These are phyloP conservation scores for Fusarium domesticum DNA, from an alignment of 2,329 filamentous ascomycete species.

Conservation along the genomic window DNA sequence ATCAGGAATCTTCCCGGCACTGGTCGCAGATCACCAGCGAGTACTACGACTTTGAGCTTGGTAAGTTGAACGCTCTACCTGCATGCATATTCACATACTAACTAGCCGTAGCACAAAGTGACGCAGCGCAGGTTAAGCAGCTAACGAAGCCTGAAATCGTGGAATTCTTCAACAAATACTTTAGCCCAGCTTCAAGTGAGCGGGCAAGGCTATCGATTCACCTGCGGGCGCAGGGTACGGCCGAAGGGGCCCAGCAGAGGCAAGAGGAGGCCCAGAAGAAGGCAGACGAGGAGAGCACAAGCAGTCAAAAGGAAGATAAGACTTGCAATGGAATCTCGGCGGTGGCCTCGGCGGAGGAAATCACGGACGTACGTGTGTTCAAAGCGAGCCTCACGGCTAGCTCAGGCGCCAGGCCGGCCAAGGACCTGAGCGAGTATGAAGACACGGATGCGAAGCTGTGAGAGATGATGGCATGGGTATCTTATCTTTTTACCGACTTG, in stretches of 20 bases:
- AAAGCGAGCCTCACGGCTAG: conserved; percentile 74
- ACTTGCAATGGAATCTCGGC: conserved; percentile 46
- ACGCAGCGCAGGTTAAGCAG: conserved; percentile 69
- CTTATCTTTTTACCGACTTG: too few relatives aligned
- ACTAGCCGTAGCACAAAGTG: conserved; percentile 58
- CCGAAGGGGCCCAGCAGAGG: conserved; percentile 45
- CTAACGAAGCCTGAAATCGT: conserved; percentile 78
- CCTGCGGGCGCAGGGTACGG: conserved; percentile 67
- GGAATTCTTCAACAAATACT: conserved; percentile 72
- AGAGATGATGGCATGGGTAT: conserved; percentile 3
- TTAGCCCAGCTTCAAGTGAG: conserved; percentile 67
- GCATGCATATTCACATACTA: conserved; percentile 8
- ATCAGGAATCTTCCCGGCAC: conserved; percentile 76
- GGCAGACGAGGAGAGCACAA: conserved; percentile 32
- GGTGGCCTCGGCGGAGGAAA: conserved; percentile 48
- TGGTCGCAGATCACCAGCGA: conserved; percentile 85
- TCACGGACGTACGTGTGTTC: conserved; percentile 76
- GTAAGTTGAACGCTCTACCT: conserved; percentile 51
- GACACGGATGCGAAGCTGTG: conserved; percentile 80
- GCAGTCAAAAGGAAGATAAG: conserved; percentile 5
- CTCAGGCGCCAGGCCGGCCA: conserved; percentile 67
- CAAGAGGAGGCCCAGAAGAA: conserved; percentile 43
- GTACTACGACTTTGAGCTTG: conserved; percentile 83
- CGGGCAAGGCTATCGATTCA: conserved; percentile 86
- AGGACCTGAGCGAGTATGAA: conserved; percentile 79